These are phyloP conservation scores for Vitis rotundifolia DNA, from an alignment of 164 flowering plant genomes.

Conservation along the genomic window DNA sequence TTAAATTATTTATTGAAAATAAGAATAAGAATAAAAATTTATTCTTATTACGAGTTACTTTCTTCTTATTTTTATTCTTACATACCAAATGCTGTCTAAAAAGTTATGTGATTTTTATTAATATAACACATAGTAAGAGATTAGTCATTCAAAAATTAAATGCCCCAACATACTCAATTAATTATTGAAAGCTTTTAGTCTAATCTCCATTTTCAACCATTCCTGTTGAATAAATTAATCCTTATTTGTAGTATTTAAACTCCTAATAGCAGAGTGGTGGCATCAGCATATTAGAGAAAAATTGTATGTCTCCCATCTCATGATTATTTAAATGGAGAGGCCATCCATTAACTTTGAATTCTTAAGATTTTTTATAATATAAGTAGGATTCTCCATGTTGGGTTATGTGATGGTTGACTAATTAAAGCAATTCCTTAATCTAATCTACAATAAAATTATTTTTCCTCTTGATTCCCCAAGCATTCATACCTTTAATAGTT, in stretches of 20 bases:
- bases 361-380: neutral
- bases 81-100: no score
- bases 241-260: neutral
- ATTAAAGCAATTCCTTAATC: no score
- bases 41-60: no score
- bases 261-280: neutral
- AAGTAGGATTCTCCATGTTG: slow-evolving; percentile 2
- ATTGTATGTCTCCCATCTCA: neutral
- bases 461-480: no score
- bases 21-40: no score
- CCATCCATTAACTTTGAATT: neutral
- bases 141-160: neutral
- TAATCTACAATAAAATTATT: no score
- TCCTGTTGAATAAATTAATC: neutral
- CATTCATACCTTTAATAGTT: no score
- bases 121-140: no score
- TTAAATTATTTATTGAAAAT: no score
- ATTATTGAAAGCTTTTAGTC: neutral
- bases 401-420: neutral
- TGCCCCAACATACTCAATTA: neutral
- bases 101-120: no score
- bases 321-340: neutral
- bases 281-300: neutral
- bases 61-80: no score
- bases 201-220: slow-evolving; percentile 3